Evolutionary conservation across 495 filamentous ascomycete species (phyloP).

Genomic region (Oleoguttula mirabilis): DNA sequence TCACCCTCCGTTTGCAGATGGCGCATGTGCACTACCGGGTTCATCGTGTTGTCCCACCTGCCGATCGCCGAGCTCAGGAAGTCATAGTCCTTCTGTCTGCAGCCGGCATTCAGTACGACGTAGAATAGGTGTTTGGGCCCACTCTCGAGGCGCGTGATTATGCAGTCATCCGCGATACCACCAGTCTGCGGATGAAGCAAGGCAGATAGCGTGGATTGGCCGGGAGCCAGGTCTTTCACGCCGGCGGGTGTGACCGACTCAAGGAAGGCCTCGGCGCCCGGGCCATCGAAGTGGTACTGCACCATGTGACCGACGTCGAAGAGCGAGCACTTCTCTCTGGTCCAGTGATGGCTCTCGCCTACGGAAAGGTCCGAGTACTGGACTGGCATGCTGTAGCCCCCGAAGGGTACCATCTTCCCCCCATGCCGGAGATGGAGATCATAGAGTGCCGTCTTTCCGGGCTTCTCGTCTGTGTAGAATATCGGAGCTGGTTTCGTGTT

Average conservation of each 20-base stretch:
- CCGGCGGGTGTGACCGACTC: slow-evolving; percentile 67
- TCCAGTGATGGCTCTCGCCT: slow-evolving; percentile 73
- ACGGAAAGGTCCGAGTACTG: slow-evolving; percentile 68
- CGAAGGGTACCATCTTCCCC: slow-evolving; percentile 95
- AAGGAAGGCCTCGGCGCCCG: slow-evolving; percentile 65
- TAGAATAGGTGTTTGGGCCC: slow-evolving; percentile 57
- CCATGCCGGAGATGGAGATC: slow-evolving; percentile 68
- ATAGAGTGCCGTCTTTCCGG: slow-evolving; percentile 62
- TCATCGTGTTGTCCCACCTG: slow-evolving; percentile 35
- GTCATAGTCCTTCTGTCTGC: slow-evolving; percentile 69
- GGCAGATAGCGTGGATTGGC: slow-evolving; percentile 66
- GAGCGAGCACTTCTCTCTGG: slow-evolving; percentile 69
- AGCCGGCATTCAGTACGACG: slow-evolving; percentile 92
- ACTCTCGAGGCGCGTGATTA: slow-evolving; percentile 56
- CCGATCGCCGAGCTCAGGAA: slow-evolving; percentile 58
- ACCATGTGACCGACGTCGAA: slow-evolving; percentile 82
- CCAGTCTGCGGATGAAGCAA: slow-evolving; percentile 67
- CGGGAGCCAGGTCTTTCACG: slow-evolving; percentile 41
- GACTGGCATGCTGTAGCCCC: slow-evolving; percentile 85
- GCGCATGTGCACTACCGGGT: slow-evolving; percentile 60
- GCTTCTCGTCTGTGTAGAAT: slow-evolving; percentile 12
- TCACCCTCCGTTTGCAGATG: slow-evolving; percentile 33
- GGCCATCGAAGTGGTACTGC: slow-evolving; percentile 61
- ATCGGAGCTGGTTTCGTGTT: slow-evolving; percentile 18
- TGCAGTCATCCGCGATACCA: slow-evolving; percentile 86